These are phyloP conservation scores for Actinomortierella wolfii DNA, from an alignment of 371 early-diverging fungal species.

Conservation along the genomic window DNA sequence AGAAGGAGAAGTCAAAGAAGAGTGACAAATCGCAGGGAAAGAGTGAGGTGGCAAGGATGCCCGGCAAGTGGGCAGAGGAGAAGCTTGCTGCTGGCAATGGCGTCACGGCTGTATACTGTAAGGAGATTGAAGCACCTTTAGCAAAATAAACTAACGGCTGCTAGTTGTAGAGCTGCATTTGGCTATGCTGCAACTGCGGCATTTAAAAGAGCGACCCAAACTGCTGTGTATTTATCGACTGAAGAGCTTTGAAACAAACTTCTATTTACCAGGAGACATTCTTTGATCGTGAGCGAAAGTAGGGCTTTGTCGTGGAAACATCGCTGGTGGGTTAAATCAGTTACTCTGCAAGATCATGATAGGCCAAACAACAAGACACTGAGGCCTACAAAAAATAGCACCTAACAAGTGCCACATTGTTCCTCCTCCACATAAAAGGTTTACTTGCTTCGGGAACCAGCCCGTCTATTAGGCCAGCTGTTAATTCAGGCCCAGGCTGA, in stretches of 20 bases:
- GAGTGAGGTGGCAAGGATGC: neutral
- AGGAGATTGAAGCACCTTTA: neutral
- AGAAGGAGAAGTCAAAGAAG: neutral
- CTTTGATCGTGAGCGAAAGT: neutral
- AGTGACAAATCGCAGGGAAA: neutral
- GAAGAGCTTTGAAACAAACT: neutral
- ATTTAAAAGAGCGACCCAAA: too few species aligned
- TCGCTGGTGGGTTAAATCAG: too few species aligned
- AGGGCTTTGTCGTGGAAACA: neutral
- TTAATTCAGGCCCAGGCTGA: too few species aligned
- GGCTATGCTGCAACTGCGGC: neutral
- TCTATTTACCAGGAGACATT: neutral
- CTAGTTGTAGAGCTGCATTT: neutral
- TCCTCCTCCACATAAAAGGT: too few species aligned
- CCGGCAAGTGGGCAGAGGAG: conserved; percentile 22
- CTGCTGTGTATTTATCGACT: too few species aligned
- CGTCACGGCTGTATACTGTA: conserved; percentile 34
- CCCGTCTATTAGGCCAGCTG: too few species aligned
- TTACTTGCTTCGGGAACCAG: too few species aligned
- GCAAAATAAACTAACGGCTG: neutral
- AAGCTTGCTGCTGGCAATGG: conserved; percentile 46
- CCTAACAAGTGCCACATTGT: too few species aligned
- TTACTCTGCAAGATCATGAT: too few species aligned
- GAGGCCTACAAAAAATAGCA: too few species aligned
- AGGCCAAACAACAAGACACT: too few species aligned